Conservation (phyloP, 1,284 basidiomycete species). For the Porodaedalea pini region DNA sequence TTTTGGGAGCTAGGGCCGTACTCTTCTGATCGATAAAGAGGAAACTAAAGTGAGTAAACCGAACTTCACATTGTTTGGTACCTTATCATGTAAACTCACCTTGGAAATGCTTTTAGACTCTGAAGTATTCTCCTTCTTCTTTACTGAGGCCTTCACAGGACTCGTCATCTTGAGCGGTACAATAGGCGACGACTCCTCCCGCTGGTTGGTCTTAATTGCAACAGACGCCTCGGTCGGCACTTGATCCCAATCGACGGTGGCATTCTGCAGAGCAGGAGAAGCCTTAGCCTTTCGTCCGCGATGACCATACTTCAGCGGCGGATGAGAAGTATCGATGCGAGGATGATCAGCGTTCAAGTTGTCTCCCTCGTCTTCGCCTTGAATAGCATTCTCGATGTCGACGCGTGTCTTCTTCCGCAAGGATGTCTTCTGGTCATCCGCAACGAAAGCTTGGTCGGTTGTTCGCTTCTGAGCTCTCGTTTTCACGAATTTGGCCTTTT, state of each 20-base stretch:
- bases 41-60: no score
- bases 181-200: background rate
- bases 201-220: background rate
- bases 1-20: no score
- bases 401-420: constrained; percentile 6
- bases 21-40: no score
- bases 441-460: background rate
- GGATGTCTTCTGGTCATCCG: background rate
- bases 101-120: background rate
- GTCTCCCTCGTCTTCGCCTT: background rate
- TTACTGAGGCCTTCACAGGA: background rate
- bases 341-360: no score
- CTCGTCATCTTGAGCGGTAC: background rate
- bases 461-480: background rate
- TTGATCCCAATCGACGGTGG: constrained; percentile 7
- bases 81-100: no score
- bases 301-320: constrained; percentile 22
- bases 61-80: no score
- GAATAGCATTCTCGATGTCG: background rate
- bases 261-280: constrained; percentile 15
- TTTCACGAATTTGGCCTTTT: background rate
- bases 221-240: constrained; percentile 3
- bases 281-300: constrained; percentile 22
- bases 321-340: background rate
- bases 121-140: constrained; percentile 8